Evolutionary conservation across 768 basidiomycete species (phyloP).

Genomic region (Polyporus arcularius): DNA sequence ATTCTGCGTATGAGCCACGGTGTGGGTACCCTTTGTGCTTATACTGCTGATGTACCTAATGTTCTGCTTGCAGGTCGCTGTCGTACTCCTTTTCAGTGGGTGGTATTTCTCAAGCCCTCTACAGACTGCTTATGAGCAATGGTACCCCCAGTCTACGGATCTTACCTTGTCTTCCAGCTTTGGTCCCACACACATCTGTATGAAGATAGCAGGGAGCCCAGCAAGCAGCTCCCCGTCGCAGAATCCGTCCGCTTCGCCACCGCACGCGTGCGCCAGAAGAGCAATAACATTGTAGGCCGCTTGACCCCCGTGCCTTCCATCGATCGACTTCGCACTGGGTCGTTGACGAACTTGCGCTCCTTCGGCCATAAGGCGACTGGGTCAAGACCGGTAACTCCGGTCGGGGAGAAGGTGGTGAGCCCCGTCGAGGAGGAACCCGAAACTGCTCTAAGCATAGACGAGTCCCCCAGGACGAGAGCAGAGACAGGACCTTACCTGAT

Average conservation of each 20-base stretch:
- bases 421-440: constrained; percentile 20
- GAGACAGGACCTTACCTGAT: constrained; percentile 1
- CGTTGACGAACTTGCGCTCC: constrained; percentile 6
- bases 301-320: constrained; percentile 6
- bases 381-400: background rate
- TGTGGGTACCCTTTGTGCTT: constrained; percentile 41
- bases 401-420: background rate
- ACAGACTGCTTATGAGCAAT: background rate
- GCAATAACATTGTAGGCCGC: constrained; percentile 10
- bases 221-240: constrained; percentile 18
- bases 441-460: constrained; percentile 10
- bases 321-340: constrained; percentile 7
- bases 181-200: constrained; percentile 79
- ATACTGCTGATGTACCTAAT: background rate
- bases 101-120: constrained; percentile 2
- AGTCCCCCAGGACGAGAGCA: background rate
- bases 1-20: constrained; percentile 78
- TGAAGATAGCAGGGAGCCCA: constrained; percentile 34
- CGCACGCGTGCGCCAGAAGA: constrained; percentile 18
- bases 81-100: constrained; percentile 77
- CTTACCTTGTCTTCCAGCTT: constrained; percentile 80
- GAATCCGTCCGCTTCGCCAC: constrained; percentile 21
- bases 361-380: background rate
- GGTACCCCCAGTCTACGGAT: constrained; percentile 55
- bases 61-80: constrained; percentile 52